Evolutionary conservation across 192 early-diverging fungal genomes (phyloP), one percentile per base, ranked within the genome.

Genomic region (Linnemannia zychae): DNA sequence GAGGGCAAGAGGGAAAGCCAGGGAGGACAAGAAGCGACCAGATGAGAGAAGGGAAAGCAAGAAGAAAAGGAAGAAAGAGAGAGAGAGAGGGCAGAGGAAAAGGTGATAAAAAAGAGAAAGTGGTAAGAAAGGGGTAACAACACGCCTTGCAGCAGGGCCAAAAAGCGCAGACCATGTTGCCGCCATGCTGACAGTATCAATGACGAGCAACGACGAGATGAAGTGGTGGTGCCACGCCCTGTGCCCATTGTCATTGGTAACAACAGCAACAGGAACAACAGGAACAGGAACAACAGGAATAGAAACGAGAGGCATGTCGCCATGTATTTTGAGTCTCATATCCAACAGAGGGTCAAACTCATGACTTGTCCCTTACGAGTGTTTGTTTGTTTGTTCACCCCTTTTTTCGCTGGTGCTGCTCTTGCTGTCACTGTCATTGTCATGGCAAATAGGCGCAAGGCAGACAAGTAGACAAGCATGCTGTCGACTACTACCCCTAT

Each of bases 161-260:
- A 63, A n/a, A 63, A 63, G 57, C 57, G 57, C 57, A 63, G 57
- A 63, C 53, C 57, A 63, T 63, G 57, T 63, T 63, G 57, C 28
- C 57, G 57, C 57, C 57, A 31, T 33, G 57, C 57, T 63, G 57
- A 63, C 57, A 69, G 22, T 7, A 24, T 18, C 20, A 2, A 12
- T 5, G 24, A 11, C 11, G 28, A 24, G 28, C 2, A n/a, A n/a
- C n/a, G 57, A 15, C 1, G 48, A 49, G 48, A 49, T 5, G 48
- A 49, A 2, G 48, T 2, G 48, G 48, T 2, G 48, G 48, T 44
- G 40, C 40, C 40, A 44, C 9, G 40, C 40, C 3, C 4, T 44
- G 4, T 44, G 40, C 9, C 40, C 40, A 44, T 6, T 44, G 40
- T 3, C 4, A 44, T 44, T 3, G 40, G 40, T 3, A 6, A 9